phyloP scores from a whole-genome alignment of 768 basidiomycete genomes.

The Mycena pura region DNA sequence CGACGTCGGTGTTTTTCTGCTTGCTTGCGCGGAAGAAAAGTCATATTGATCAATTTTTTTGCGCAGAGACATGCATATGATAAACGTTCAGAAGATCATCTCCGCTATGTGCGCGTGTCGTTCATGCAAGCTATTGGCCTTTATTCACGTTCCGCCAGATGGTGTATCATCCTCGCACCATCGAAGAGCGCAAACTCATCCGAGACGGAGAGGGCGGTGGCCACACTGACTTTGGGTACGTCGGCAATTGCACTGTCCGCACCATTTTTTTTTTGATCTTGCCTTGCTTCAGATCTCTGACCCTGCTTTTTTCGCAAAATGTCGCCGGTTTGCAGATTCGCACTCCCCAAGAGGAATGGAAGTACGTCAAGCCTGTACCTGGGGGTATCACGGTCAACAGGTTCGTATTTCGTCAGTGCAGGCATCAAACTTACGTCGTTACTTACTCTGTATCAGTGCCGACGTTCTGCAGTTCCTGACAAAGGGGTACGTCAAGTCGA shows the following conservation, averaged over 20 bases:
- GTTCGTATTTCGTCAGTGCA: background rate
- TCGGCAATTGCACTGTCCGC: background rate
- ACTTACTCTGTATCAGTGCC: background rate
- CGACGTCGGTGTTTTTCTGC: constrained; percentile 24
- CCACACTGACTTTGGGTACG: constrained; percentile 45
- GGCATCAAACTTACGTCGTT: background rate
- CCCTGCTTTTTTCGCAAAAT: constrained; percentile 45
- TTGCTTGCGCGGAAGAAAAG: background rate
- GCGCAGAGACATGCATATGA: constrained; percentile 43
- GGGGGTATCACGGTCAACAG: constrained; percentile 37
- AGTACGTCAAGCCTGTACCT: constrained; percentile 40
- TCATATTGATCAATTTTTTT: background rate
- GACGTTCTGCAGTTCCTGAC: constrained; percentile 51
- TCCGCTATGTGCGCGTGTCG: constrained; percentile 35
- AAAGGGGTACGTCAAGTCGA: constrained; percentile 23
- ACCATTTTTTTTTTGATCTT: background rate
- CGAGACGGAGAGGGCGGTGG: constrained; percentile 54
- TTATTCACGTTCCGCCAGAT: constrained; percentile 28
- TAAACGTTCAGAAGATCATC: constrained; percentile 39
- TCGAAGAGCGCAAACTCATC: constrained; percentile 47
- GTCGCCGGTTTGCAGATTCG: constrained; percentile 46
- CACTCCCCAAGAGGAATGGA: constrained; percentile 41
- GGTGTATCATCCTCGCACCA: constrained; percentile 46
- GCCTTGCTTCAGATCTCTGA: constrained; percentile 37
- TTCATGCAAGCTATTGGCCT: background rate